Evolutionary conservation across 139 green algal genomes (phyloP).

Genomic region (Tetraselmis striata): DNA sequence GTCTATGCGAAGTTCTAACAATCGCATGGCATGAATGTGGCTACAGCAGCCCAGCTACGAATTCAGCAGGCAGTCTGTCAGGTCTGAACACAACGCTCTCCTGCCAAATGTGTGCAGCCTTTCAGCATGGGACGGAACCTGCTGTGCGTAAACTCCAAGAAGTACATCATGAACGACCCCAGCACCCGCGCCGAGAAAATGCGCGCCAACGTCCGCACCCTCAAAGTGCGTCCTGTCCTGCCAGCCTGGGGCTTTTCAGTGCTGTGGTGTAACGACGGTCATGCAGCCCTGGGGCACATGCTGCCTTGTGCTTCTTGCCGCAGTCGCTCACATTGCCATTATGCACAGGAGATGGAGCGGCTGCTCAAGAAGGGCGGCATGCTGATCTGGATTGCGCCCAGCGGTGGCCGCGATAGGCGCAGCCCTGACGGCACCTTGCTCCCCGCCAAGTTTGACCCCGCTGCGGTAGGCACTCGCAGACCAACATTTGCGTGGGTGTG

Average conservation of each 20-base stretch:
- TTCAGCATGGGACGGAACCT: constrained; percentile 99
- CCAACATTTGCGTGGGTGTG: too few species aligned
- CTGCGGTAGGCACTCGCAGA: too few species aligned
- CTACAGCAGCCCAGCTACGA: too few species aligned
- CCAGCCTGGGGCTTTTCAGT: too few species aligned
- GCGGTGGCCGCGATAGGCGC: constrained; percentile 78
- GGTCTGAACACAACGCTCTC: too few species aligned
- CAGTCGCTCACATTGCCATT: too few species aligned
- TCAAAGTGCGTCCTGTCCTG: constrained; percentile 28
- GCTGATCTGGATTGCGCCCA: constrained; percentile 91
- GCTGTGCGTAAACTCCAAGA: constrained; percentile 98
- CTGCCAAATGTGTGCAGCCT: constrained; percentile 49
- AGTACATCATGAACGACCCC: constrained; percentile 90
- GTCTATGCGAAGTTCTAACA: too few species aligned
- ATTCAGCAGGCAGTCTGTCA: too few species aligned
- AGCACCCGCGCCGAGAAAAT: constrained; percentile 78
- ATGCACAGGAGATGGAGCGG: constrained; percentile 38
- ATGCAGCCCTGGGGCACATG: too few species aligned
- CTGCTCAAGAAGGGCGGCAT: constrained; percentile 51
- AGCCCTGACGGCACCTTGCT: constrained; percentile 21
- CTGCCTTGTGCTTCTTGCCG: too few species aligned
- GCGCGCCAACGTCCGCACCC: constrained; percentile 81
- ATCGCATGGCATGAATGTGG: too few species aligned
- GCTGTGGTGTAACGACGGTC: too few species aligned
- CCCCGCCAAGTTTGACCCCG: background rate